Percentiles rank a stretch among this genome's conserved stretches.
Conservation (phyloP, 2,329 filamentous ascomycete genomes). For the Sporothrix schenckii region DNA sequence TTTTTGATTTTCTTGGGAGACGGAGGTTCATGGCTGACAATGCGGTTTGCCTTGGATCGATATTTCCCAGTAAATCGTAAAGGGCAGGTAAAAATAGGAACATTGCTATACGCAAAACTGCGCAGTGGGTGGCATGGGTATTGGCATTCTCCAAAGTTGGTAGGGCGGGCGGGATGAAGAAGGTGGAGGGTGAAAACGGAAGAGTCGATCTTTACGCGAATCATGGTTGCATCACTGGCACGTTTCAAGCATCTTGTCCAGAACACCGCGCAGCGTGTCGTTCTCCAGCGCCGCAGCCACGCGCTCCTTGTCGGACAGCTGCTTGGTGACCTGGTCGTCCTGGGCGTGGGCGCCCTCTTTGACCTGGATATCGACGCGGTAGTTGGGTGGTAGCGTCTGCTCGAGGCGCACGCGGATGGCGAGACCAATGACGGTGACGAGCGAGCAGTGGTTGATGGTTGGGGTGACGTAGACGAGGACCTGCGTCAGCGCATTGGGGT, state of each 20-base stretch:
- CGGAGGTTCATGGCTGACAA: not conserved
- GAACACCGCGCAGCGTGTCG: slow-evolving; percentile 80
- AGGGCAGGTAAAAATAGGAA: slow-evolving; percentile 11
- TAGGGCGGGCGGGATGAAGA: slow-evolving; percentile 11
- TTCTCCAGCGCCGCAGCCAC: slow-evolving; percentile 96
- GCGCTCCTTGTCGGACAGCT: slow-evolving; percentile 92
- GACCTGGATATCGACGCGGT: slow-evolving; percentile 87
- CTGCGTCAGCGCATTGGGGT: slow-evolving; percentile 62
- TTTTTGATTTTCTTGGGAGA: not conserved
- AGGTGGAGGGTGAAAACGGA: not conserved
- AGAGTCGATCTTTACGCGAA: slow-evolving; percentile 20
- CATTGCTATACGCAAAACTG: not conserved
- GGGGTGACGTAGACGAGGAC: slow-evolving; percentile 91
- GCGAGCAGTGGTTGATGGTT: slow-evolving; percentile 93
- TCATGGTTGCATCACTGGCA: slow-evolving; percentile 50
- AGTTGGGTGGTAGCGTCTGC: slow-evolving; percentile 86
- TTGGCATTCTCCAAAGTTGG: not conserved
- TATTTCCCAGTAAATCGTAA: not conserved
- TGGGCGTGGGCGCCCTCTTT: slow-evolving; percentile 96
- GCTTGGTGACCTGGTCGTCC: slow-evolving; percentile 94
- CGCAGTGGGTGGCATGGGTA: not conserved
- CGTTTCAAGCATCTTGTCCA: slow-evolving; percentile 91
- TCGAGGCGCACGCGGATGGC: slow-evolving; percentile 90
- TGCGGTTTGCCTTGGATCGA: not conserved
- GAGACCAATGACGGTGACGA: slow-evolving; percentile 93